Percentiles rank a stretch among this genome's conserved stretches.
phyloP scores from a whole-genome alignment of 768 basidiomycete species.

The Mycena olivaceomarginata region DNA sequence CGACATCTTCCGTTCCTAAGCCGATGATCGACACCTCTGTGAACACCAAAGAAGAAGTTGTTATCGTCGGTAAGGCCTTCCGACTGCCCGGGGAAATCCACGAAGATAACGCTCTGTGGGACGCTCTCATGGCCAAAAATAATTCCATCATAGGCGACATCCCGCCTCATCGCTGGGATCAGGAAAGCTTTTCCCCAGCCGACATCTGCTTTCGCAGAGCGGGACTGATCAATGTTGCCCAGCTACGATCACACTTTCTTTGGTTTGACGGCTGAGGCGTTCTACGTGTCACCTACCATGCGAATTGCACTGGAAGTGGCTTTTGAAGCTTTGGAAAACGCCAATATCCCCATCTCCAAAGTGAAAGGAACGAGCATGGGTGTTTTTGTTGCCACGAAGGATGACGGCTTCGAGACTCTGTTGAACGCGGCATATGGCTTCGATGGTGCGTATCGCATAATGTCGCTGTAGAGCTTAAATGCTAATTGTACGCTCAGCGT shows the following conservation, averaged over 20 bases:
- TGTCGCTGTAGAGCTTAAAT: neutral
- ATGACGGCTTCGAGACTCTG: constrained; percentile 39
- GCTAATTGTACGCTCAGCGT: constrained; percentile 19
- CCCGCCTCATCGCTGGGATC: constrained; percentile 44
- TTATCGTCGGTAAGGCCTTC: constrained; percentile 43
- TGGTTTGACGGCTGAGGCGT: constrained; percentile 42
- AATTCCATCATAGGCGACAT: constrained; percentile 19
- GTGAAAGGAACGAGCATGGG: constrained; percentile 38
- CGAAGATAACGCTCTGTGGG: constrained; percentile 33
- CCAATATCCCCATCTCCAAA: constrained; percentile 40
- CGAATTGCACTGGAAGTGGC: constrained; percentile 42
- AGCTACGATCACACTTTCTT: constrained; percentile 44
- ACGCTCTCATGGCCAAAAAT: constrained; percentile 31
- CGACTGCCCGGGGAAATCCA: constrained; percentile 38
- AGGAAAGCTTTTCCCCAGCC: constrained; percentile 31
- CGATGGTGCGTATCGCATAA: constrained; percentile 32
- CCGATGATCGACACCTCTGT: neutral
- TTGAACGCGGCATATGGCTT: constrained; percentile 39
- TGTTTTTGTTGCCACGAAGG: constrained; percentile 40
- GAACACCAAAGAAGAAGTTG: constrained; percentile 33
- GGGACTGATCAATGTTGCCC: constrained; percentile 34
- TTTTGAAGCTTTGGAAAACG: constrained; percentile 43
- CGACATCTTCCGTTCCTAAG: constrained; percentile 9
- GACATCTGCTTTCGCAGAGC: constrained; percentile 38
- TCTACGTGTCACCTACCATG: constrained; percentile 42